Conservation (phyloP, 257 asterid species). For the Solanum pennellii region DNA sequence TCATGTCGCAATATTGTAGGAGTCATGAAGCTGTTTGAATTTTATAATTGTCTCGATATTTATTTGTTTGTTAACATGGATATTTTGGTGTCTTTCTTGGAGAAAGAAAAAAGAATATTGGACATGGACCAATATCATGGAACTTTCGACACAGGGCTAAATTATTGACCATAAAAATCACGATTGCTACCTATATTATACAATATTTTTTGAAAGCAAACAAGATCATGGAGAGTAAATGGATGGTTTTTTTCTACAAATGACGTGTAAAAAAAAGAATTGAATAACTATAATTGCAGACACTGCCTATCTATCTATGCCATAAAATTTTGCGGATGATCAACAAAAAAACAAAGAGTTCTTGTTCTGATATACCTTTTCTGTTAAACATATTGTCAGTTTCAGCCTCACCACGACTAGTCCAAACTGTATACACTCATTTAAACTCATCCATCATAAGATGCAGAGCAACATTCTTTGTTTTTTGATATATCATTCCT, state of each 20-base stretch:
- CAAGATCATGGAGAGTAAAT: background rate
- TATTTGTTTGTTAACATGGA: background rate
- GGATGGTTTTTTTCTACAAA: background rate
- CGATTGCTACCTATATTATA: background rate
- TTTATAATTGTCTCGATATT: background rate
- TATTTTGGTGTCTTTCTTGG: background rate
- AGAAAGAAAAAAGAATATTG: background rate
- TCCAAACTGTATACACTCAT: no score
- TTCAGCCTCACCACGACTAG: no score
- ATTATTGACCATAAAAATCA: background rate
- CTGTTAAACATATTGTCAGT: no score
- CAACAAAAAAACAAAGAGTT: no score
- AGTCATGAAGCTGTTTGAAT: background rate
- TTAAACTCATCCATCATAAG: no score
- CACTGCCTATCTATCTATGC: no score
- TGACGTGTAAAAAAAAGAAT: background rate
- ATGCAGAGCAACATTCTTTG: no score
- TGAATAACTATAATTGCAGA: no score
- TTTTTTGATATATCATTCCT: no score
- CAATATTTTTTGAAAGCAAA: background rate
- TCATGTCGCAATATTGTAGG: background rate
- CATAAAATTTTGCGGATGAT: no score
- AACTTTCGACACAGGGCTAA: background rate
- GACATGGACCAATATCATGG: background rate
- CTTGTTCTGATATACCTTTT: no score